Percentiles rank a stretch among this genome's conserved stretches.
Evolutionary conservation across 2,329 filamentous ascomycete genomes (phyloP).

Genomic region (Trichoderma sp.): DNA sequence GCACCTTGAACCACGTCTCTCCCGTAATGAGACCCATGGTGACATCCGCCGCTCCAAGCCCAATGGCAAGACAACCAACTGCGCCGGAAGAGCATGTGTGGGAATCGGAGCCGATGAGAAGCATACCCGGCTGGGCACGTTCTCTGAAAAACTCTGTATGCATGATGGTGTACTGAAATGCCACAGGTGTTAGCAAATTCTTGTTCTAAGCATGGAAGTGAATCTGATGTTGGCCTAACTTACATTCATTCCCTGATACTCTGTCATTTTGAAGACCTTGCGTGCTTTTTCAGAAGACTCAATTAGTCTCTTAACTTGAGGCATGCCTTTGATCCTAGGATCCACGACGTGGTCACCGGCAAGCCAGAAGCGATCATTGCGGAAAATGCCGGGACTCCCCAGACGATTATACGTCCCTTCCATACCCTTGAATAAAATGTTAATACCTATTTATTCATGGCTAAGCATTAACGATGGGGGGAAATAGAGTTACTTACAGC

Average conservation of each 20-base stretch:
- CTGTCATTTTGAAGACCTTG: slow-evolving; percentile 15
- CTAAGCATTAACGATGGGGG: not conserved
- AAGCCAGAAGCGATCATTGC: slow-evolving; percentile 51
- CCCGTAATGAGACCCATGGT: slow-evolving; percentile 44
- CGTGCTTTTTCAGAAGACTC: slow-evolving; percentile 31
- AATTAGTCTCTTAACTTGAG: slow-evolving; percentile 37
- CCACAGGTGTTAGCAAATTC: not conserved
- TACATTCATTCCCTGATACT: slow-evolving; percentile 33
- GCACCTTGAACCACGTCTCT: slow-evolving; percentile 46
- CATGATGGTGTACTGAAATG: slow-evolving; percentile 36
- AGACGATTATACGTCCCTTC: slow-evolving; percentile 39
- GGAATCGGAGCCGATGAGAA: slow-evolving; percentile 44
- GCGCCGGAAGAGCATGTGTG: slow-evolving; percentile 46
- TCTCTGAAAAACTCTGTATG: slow-evolving; percentile 47
- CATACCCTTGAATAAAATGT: slow-evolving; percentile 32
- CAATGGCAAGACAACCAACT: slow-evolving; percentile 42
- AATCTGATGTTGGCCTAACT: slow-evolving; percentile 30
- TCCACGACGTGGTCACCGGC: slow-evolving; percentile 49
- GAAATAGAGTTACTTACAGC: not conserved
- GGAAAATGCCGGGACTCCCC: slow-evolving; percentile 42
- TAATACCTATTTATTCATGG: not conserved
- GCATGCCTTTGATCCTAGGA: slow-evolving; percentile 38
- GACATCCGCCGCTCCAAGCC: slow-evolving; percentile 45
- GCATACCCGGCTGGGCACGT: slow-evolving; percentile 42
- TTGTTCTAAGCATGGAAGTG: not conserved